Evolutionary conservation across 106 monocot species (phyloP), one percentile per base, ranked within the genome.

Genomic region (Allium cepa): DNA sequence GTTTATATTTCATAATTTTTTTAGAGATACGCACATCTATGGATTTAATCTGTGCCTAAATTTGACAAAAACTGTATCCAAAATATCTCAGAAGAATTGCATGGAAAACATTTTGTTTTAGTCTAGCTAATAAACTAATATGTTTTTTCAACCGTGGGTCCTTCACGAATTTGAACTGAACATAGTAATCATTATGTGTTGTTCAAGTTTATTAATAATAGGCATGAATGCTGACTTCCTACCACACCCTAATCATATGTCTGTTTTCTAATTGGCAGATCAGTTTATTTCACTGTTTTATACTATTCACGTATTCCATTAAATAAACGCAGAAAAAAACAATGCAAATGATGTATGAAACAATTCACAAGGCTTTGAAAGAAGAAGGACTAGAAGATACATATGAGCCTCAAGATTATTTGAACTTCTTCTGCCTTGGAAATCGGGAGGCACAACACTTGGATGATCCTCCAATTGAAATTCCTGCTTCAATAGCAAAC

Each of bases 281-380:
- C 14, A 14, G 14, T 13, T 9, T 56, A 56, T 56, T 56, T 56
- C 56, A 56, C 56, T 1, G 16, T 11, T 16, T 56, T 13, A 1
- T 56, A 56, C 56, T 3, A 7, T 36, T 56, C 56, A 56, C 16
- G 4, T 36, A 5, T 36, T 3, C 36, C 18, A 5, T 56, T 18
- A 71, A 65, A 18, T 79, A 36, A 36, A 36, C 36, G 71, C 86
- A 96, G 95, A 87, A 88, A n/a, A 86, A 91, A 46, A 96, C 95
- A 2, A 96, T 96, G 95, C 81, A 91, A 72, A 91, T 96, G 95
- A 96, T 96, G 95, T 96, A 96, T 70, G 95, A 86, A 68, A 85
- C 86, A 50, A 82, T 96, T 49, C 86, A 96, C 56, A 86, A 76
- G 53, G 91, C 95, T 46, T 78, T 96, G 71, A 91, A 81, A 63